Base-by-base conservation (phyloP, 495 filamentous ascomycete species). In the Trichoderma reesei region DNA sequence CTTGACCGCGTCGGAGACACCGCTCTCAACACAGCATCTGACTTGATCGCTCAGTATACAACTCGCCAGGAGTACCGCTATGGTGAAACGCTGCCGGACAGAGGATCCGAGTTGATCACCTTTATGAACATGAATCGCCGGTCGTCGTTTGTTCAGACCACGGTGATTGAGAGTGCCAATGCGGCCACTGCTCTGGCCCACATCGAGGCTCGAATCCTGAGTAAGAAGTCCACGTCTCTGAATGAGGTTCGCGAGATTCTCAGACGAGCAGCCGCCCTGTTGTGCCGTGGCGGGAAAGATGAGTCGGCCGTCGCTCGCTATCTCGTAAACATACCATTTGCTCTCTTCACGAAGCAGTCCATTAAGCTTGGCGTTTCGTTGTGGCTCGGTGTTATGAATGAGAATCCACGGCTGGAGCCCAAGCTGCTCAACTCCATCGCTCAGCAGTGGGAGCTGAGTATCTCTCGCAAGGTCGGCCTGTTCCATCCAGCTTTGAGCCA, bases 21-120 rank as follows among this genome's bases (percentile, higher is more conserved):
- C 20, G 85, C 85, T 59, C 85, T 96, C 66, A 94, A 98, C 68
- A 88, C 92, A 14, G 92, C 91, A 13, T 97, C 93, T 14, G 92
- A 96, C 72, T 96, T 98, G 68, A 87, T 98, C 71, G 90, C 92
- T 39, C 91, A 97, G 71, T 97, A 98, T 70, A 97, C 92, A n/a
- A 94, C 90, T 31, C 89, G 94, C 9, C 95, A 98, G 71, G 91
- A 91, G 68, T 98, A 98, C 72, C 85, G 90, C 37, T 89, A 90
- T 66, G 83, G 88, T 14, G 90, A 96, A 70, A 76, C 85, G 11
- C 71, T 87, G 46, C 82, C 85, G 11, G 85, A 85, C 44, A 80
- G 86, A 66, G 82, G 83, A 61, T 73, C 77, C 61, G 87, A 90
- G 64, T 83, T 86, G 80, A 68, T 85, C 34, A 79, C 78, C 42